These are phyloP conservation scores for Aureobasidium sp. DNA, from an alignment of 2,329 filamentous ascomycete genomes.

Conservation along the genomic window DNA sequence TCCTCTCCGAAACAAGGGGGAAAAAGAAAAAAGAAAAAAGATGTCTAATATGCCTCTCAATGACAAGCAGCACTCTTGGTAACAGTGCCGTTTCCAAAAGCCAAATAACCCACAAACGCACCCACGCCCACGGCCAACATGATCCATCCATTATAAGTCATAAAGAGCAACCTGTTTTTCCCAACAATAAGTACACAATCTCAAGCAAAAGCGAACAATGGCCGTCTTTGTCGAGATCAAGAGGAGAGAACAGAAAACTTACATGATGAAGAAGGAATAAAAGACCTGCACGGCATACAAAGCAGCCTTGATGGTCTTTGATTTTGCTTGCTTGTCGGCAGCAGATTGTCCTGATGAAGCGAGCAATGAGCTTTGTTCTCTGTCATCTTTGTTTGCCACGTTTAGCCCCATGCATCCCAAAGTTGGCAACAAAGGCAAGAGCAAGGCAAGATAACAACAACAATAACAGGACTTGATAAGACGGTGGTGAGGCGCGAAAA, in stretches of 20 bases:
- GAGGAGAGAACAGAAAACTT: constrained; percentile 40
- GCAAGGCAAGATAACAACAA: neutral
- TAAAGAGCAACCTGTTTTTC: constrained; percentile 81
- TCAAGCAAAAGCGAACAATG: no score
- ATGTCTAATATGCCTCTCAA: constrained; percentile 34
- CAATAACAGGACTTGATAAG: neutral
- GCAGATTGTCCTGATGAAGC: constrained; percentile 71
- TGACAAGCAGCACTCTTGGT: constrained; percentile 90
- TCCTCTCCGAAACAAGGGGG: neutral
- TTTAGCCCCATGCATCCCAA: neutral
- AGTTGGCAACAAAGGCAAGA: neutral
- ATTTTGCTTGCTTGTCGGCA: constrained; percentile 55
- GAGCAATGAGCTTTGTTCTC: constrained; percentile 61
- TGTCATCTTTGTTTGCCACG: constrained; percentile 1
- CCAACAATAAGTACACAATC: neutral
- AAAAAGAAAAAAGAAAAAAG: neutral
- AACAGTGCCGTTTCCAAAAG: constrained; percentile 66
- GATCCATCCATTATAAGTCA: constrained; percentile 99
- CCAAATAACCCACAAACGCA: constrained; percentile 78
- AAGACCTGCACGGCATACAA: constrained; percentile 93
- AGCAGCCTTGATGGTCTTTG: constrained; percentile 69
- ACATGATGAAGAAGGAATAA: constrained; percentile 99
- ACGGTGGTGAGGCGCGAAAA: neutral
- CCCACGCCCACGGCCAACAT: constrained; percentile 89
- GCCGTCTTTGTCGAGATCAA: no score